Evolutionary conservation across 306 rosid genomes (phyloP), one percentile per base, ranked within the genome.

Genomic region (Geum urbanum): DNA sequence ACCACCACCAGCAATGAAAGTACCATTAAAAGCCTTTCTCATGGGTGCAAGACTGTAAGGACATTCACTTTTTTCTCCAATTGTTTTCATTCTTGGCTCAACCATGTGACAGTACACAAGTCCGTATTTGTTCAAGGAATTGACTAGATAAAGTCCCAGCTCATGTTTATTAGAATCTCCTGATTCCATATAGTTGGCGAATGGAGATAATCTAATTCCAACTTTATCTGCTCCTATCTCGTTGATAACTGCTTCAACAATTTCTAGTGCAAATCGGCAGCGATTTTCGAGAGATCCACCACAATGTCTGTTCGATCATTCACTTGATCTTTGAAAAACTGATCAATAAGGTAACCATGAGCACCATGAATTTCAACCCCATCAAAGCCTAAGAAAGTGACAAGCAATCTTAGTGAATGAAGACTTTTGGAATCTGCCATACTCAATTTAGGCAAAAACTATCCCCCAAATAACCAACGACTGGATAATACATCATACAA

Each of bases 281-380:
- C 91, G 86, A 8, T 86, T 91, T 71, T 86, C 95, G 0, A 88
- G 77, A 39, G 88, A 78, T 48, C 97, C 92, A 55, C 97, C 97
- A 63, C 88, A 91, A 58, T 86, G 43, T 88, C 92, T 35, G 79
- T 86, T 63, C 89, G 67, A 47, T 88, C 86, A 52, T 88, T 91
- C 39, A 83, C 83, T 63, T 76, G 4, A 27, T 91, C 95, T 69
- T 88, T 88, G 72, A 86, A 44, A 65, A 91, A 91, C 52, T 91
- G 89, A 6, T 88, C 90, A 9, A 88, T 64, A 5, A 90, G 53
- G 82, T 84, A 90, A 56, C 95, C 97, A 66, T 86, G 71, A 27
- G 85, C 95, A 3, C 85, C 92, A 41, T 91, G 92, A 54, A 91
- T 77, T 77, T 91, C 97, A 72, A 88, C 86, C 52, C 95, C 97